These are phyloP conservation scores for Eucalyptus guilfoylei DNA, from an alignment of 345 rosid species.

Conservation along the genomic window DNA sequence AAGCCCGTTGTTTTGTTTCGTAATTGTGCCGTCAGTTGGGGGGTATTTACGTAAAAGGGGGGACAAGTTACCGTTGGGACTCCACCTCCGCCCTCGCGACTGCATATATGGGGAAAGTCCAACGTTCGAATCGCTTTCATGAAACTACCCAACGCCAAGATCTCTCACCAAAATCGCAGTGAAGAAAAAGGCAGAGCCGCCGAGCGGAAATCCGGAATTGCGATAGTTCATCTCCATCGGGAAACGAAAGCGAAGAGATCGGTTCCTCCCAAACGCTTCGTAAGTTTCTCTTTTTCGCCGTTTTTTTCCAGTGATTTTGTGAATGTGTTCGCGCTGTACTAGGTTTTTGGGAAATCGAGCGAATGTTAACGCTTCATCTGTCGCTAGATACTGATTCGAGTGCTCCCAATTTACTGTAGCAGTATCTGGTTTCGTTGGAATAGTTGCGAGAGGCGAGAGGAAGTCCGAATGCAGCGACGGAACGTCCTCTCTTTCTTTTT, in stretches of 20 bases:
- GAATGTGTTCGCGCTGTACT: neutral
- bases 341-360: neutral
- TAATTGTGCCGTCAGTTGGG: neutral
- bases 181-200: neutral
- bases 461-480: neutral
- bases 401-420: neutral
- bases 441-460: neutral
- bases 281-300: neutral
- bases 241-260: neutral
- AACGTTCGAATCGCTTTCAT: neutral
- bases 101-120: neutral
- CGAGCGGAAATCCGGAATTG: neutral
- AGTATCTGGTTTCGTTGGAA: neutral
- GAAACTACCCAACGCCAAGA: neutral
- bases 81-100: neutral
- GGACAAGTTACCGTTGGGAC: neutral
- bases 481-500: neutral
- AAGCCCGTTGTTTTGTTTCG: neutral
- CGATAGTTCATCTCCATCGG: neutral
- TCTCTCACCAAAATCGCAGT: neutral
- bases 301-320: neutral
- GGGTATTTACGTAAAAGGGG: neutral
- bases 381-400: neutral
- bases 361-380: neutral
- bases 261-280: neutral